Percentiles rank a stretch among this genome's conserved stretches.
These are phyloP conservation scores for Dendrostoma leiphaemia DNA, from an alignment of 2,329 filamentous ascomycete species.

Conservation along the genomic window DNA sequence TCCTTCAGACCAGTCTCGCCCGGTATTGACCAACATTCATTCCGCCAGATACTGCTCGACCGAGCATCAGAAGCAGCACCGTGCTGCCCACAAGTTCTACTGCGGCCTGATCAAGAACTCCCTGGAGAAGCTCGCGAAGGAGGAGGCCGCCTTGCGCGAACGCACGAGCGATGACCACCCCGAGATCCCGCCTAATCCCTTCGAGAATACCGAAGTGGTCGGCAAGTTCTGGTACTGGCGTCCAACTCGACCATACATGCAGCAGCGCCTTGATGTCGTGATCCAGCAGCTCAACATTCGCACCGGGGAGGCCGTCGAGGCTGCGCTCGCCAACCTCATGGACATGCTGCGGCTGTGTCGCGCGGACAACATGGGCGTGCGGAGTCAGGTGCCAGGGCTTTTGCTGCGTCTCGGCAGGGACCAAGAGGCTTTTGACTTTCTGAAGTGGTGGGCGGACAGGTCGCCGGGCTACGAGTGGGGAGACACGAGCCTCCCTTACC, in stretches of 20 bases:
- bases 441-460: slow-evolving; percentile 42
- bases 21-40: not conserved
- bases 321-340: slow-evolving; percentile 7
- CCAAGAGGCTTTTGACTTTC: slow-evolving; percentile 42
- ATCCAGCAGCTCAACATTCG: slow-evolving; percentile 29
- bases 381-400: slow-evolving; percentile 24
- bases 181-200: slow-evolving; percentile 19
- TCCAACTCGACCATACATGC: slow-evolving; percentile 36
- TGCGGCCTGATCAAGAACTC: slow-evolving; percentile 24
- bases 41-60: slow-evolving; percentile 26
- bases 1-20: not conserved
- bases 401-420: slow-evolving; percentile 30
- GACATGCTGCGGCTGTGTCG: slow-evolving; percentile 17
- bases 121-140: slow-evolving; percentile 18
- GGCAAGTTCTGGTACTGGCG: slow-evolving; percentile 33
- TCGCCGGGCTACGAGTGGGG: slow-evolving; percentile 32
- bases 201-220: slow-evolving; percentile 28
- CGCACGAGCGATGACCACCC: slow-evolving; percentile 2
- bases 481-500: slow-evolving; percentile 28
- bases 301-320: slow-evolving; percentile 28
- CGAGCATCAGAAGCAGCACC: slow-evolving; percentile 24
- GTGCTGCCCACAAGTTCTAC: slow-evolving; percentile 23
- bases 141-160: slow-evolving; percentile 24
- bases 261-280: slow-evolving; percentile 27
- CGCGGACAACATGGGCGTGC: slow-evolving; percentile 23